Evolutionary conservation across 2,329 filamentous ascomycete genomes (phyloP).

Genomic region (Aspergillus intermedius): DNA sequence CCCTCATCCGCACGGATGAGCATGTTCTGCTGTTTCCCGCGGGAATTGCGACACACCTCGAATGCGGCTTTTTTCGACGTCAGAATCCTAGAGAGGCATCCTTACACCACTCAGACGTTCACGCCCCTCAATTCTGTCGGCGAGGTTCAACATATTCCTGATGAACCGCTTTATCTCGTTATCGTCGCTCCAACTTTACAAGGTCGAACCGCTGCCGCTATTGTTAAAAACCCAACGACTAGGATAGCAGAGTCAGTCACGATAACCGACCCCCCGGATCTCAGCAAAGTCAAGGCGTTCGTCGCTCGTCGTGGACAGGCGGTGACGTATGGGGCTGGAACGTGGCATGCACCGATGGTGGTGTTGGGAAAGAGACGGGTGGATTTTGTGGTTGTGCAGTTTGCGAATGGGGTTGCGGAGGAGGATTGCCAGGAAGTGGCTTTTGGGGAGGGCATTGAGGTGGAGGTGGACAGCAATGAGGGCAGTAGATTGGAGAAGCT

Average conservation of each 20-base stretch:
- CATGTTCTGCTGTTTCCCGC: constrained; percentile 79
- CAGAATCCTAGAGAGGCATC: constrained; percentile 77
- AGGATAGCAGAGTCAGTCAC: constrained; percentile 16
- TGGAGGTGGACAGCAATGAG: constrained; percentile 10
- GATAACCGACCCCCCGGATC: constrained; percentile 59
- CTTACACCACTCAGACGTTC: constrained; percentile 92
- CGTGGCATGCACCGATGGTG: constrained; percentile 96
- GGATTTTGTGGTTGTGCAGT: constrained; percentile 87
- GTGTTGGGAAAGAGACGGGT: constrained; percentile 65
- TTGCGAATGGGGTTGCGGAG: constrained; percentile 68
- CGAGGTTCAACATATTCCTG: constrained; percentile 9
- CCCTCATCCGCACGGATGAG: constrained; percentile 63
- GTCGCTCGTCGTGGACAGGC: constrained; percentile 70
- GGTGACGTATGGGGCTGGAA: constrained; percentile 85
- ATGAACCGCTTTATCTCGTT: constrained; percentile 60
- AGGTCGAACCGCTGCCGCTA: constrained; percentile 28
- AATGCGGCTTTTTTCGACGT: constrained; percentile 53
- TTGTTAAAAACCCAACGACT: constrained; percentile 9
- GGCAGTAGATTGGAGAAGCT: not conserved
- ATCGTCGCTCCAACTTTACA: constrained; percentile 76
- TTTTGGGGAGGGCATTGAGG: constrained; percentile 36
- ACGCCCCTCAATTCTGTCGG: constrained; percentile 57
- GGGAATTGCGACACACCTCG: constrained; percentile 41
- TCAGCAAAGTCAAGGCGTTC: constrained; percentile 66
- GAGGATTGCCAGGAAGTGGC: constrained; percentile 86